A percentile compares a stretch with the other conserved stretches of the same genome.
Evolutionary conservation across 495 filamentous ascomycete genomes (phyloP).

Genomic region (Talaromyces thailandensis): DNA sequence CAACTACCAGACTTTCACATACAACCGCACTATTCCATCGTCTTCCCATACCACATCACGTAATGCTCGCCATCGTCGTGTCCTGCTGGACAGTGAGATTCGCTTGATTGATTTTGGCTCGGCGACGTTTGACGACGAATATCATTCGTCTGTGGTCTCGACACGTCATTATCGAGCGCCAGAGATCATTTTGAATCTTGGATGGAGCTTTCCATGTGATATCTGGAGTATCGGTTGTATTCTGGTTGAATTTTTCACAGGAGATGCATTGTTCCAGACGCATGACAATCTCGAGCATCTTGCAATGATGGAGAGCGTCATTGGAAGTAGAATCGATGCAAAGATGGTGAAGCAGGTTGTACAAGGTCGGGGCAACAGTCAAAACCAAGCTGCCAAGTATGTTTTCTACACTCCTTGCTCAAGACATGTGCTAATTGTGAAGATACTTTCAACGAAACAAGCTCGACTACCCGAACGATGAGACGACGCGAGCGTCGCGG

Average conservation of each 20-base stretch:
- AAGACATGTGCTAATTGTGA: constrained; percentile 7
- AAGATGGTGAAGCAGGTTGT: constrained; percentile 68
- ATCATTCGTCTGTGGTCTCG: constrained; percentile 94
- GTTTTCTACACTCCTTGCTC: constrained; percentile 17
- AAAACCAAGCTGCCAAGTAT: constrained; percentile 76
- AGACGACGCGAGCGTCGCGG: constrained; percentile 79
- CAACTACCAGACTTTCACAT: constrained; percentile 90
- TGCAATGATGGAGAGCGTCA: constrained; percentile 98
- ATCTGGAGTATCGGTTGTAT: constrained; percentile 99
- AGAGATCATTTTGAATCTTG: constrained; percentile 92
- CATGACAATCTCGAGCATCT: constrained; percentile 97
- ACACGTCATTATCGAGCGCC: constrained; percentile 94
- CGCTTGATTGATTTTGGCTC: constrained; percentile 96
- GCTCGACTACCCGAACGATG: constrained; percentile 79
- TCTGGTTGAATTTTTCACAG: constrained; percentile 97
- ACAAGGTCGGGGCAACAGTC: constrained; percentile 52
- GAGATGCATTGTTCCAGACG: constrained; percentile 94
- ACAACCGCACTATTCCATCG: constrained; percentile 89
- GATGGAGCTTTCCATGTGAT: constrained; percentile 96
- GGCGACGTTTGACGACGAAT: constrained; percentile 96
- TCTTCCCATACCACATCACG: constrained; percentile 69
- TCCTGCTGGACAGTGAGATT: constrained; percentile 91
- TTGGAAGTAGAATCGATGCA: constrained; percentile 62
- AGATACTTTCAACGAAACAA: constrained; percentile 81
- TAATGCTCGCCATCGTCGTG: constrained; percentile 75